Evolutionary conservation across 352 stramenopile genomes (phyloP).

Genomic region (Globisporangium nagaii): DNA sequence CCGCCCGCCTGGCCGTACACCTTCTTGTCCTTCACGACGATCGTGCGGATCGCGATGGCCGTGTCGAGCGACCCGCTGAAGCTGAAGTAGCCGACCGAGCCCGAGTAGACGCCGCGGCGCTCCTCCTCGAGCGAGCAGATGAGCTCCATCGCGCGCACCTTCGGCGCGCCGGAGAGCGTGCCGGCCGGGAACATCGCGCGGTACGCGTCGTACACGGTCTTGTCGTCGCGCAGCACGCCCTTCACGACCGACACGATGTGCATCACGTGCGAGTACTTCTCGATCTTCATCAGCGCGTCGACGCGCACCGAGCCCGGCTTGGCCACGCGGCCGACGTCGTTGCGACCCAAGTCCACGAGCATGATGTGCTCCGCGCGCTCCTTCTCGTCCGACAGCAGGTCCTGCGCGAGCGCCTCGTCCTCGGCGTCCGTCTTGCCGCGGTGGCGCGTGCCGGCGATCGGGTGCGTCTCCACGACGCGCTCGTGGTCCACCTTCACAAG

Average conservation of each 20-base stretch:
- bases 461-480: conserved; percentile 82
- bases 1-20: conserved; percentile 83
- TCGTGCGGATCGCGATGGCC: conserved; percentile 85
- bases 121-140: conserved; percentile 83
- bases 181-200: conserved; percentile 84
- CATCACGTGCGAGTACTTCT: conserved; percentile 92
- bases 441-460: conserved; percentile 85
- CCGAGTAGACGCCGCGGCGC: conserved; percentile 77
- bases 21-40: conserved; percentile 75
- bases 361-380: conserved; percentile 91
- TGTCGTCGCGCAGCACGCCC: conserved; percentile 68
- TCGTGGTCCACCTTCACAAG: conserved; percentile 86
- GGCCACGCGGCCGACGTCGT: conserved; percentile 85
- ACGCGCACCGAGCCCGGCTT: conserved; percentile 77
- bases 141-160: conserved; percentile 88
- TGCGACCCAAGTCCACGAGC: conserved; percentile 88
- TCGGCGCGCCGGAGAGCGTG: conserved; percentile 84
- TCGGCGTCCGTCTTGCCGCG: conserved; percentile 82
- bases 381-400: conserved; percentile 84
- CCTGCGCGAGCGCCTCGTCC: conserved; percentile 70
- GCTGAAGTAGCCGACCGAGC: conserved; percentile 85
- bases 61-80: conserved; percentile 86
- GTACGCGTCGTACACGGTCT: conserved; percentile 87
- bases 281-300: conserved; percentile 86
- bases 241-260: conserved; percentile 90